Evolutionary conservation across 2,329 filamentous ascomycete species (phyloP), one percentile per base, ranked within the genome.

Genomic region (Acrodontium crateriforme): DNA sequence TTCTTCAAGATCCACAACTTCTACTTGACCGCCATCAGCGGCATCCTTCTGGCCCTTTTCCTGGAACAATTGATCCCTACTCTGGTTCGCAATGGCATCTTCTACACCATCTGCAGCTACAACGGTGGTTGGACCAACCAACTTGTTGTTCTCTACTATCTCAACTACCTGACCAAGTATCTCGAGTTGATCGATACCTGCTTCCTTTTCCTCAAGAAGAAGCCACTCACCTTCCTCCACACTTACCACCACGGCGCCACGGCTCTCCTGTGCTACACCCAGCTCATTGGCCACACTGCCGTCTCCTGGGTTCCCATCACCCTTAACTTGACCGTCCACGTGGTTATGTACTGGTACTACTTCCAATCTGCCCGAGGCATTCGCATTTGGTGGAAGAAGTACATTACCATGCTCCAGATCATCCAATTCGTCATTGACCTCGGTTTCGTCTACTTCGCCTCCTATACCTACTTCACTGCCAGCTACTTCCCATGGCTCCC

Each of bases 321-420:
- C 29, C 73, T 95, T 47, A 95, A 95, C 70, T 63, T 95, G 52
- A 74, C 73, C 39, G 87, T 95, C 30, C 87, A 95, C 63, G 87
- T 95, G 34, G 80, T 94, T 54, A 95, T 95, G 87, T 95, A 95
- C 77, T 94, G 85, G 85, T 95, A 95, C 75, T 95, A 95, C 73
- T 95, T 95, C 77, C 87, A 95, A 70, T 87, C 82, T 52, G 85
- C 87, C 30, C 84, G 87, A 46, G 89, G 89, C 45, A 74, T 95
- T 58, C 78, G 77, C 50, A 89, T 94, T 62, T 94, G 85, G 85
- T 95, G 87, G 87, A 95, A 95, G 78, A 83, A 94, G 64, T 95
- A 87, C 78, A 91, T 95, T 55, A 95, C 87, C 46, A 81, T 85
- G 53, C 78, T 94, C 52, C 87, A 95, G 63, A 95, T 95, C 59